A percentile compares a stretch with the other conserved stretches of the same genome.
Evolutionary conservation across 768 basidiomycete species (phyloP).

Genomic region (Suillus decipiens): DNA sequence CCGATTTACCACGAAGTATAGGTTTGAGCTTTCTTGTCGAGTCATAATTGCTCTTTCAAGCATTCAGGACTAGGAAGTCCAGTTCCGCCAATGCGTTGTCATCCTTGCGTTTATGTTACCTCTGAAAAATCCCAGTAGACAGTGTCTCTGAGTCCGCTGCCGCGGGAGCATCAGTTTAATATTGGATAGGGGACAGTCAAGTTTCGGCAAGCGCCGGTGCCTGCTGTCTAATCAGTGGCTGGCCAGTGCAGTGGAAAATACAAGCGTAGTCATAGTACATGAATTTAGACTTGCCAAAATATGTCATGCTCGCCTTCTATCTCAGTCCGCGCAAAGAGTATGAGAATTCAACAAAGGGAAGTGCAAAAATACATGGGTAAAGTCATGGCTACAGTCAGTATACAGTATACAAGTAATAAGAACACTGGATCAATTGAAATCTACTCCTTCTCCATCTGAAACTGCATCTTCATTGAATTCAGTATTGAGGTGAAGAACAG

Average conservation of each 20-base stretch:
- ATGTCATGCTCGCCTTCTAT: no score
- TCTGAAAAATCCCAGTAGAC: background rate
- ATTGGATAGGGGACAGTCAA: background rate
- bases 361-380: background rate
- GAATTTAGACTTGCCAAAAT: no score
- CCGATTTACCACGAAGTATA: no score
- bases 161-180: no score
- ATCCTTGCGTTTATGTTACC: no score
- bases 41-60: no score
- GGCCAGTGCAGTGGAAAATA: no score
- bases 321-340: background rate
- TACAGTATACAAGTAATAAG: conserved; percentile 10
- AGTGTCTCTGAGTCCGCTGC: background rate
- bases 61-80: no score
- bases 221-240: no score
- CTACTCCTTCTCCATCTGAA: conserved; percentile 24
- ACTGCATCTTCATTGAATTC: conserved; percentile 16
- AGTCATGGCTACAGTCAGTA: conserved; percentile 6
- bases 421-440: conserved; percentile 21
- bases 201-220: background rate
- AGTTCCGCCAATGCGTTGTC: no score
- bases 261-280: no score
- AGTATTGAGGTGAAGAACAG: conserved; percentile 13
- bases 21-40: no score
- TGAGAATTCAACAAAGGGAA: background rate